Evolutionary conservation across 306 rosid species (phyloP).

Genomic region (Cajanus cajan): DNA sequence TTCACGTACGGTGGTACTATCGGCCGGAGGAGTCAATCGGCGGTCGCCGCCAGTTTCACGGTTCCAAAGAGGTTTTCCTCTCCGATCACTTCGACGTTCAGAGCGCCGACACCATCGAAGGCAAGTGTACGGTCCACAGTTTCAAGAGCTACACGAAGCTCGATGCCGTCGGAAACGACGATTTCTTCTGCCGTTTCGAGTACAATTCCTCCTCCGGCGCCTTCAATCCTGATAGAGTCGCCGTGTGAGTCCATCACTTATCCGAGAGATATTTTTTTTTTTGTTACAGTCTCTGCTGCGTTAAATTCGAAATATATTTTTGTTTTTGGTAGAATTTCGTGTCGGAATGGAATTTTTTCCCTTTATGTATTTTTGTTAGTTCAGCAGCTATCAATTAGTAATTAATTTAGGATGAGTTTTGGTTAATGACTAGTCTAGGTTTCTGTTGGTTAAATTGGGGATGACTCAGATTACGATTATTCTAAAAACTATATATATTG

Average conservation of each 20-base stretch:
- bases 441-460: conserved; percentile 6
- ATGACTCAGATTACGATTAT: background rate
- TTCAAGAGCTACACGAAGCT: conserved; percentile 93
- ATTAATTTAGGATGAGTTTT: background rate
- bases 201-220: conserved; percentile 91
- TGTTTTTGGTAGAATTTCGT: background rate
- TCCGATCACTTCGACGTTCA: conserved; percentile 92
- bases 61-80: conserved; percentile 91
- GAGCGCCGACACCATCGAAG: conserved; percentile 92
- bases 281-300: background rate
- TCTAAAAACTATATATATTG: background rate
- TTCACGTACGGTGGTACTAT: conserved; percentile 92
- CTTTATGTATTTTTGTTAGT: too few relatives aligned
- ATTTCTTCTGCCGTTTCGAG: conserved; percentile 97
- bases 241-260: conserved; percentile 62
- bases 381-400: background rate
- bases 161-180: conserved; percentile 95
- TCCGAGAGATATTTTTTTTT: background rate
- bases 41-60: conserved; percentile 97
- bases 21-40: conserved; percentile 99
- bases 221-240: conserved; percentile 95
- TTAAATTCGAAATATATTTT: background rate
- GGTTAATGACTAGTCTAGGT: background rate
- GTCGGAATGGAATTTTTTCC: conserved; percentile 12
- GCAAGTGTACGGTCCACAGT: conserved; percentile 87